Evolutionary conservation across 805 yeast species (phyloP), one percentile per base, ranked within the genome.

Genomic region (Alloascoidea hylecoeti): DNA sequence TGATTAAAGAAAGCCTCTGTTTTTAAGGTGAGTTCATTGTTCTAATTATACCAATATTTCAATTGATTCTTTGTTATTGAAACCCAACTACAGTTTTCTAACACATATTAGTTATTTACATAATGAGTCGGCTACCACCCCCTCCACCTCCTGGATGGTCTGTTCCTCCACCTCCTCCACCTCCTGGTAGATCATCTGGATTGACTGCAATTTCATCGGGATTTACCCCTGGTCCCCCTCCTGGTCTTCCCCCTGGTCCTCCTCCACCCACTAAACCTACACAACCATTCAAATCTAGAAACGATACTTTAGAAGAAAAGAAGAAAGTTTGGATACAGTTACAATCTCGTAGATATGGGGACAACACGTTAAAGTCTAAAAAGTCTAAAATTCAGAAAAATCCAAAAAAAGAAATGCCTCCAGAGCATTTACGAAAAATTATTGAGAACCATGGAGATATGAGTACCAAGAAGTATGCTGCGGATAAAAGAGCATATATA

Each of bases 351-450:
- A 58, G 81, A 41, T 78, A 66, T 51, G 57, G 64, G 15, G 63
- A 60, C 40, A 46, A 40, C 39, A 49, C 15, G 42, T 51, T 38
- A 39, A 52, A 38, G 47, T 50, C 41, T 48, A 53, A 41, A 63
- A 71, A 27, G 66, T 47, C 56, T 4, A 53, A 78, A 12, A 59
- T 61, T 34, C 73, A 75, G 6, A 74, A 69, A 36, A 66, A 80
- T 0, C 68, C 67, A 6, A 82, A 82, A 50, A 68, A 75, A 1
- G 86, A 83, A 45, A 79, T 88, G 86, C 96, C 96, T 0, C 94
- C 95, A 0, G 95, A 88, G 49, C 96, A 88, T 58, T 59, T 89
- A 16, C 66, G 98, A 34, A 84, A 83, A 52, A 81, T 86, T 41
- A 73, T 89, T 51, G 68, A 69, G 37, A 84, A 77, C 43, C 95